Conservation (phyloP, 2,329 filamentous ascomycete genomes). For the Beauveria asiatica region DNA sequence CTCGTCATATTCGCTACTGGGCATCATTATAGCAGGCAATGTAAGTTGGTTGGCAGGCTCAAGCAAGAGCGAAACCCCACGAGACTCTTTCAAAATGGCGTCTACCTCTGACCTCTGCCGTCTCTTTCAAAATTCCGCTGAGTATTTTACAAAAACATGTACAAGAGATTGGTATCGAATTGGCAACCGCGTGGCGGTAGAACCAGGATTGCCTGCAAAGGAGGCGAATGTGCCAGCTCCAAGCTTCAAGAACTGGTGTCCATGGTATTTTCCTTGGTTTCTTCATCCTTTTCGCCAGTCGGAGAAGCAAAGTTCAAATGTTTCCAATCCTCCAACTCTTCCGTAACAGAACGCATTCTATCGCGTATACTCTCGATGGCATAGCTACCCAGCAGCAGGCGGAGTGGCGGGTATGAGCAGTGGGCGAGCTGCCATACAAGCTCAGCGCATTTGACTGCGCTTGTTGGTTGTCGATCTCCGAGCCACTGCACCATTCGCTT, state of each 20-base stretch:
- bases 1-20: too few species aligned
- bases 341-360: conserved; percentile 78
- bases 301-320: conserved; percentile 58
- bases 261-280: conserved; percentile 1
- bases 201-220: background rate
- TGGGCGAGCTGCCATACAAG: conserved; percentile 91
- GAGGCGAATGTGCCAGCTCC: background rate
- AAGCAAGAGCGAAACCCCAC: too few species aligned
- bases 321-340: conserved; percentile 93
- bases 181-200: background rate
- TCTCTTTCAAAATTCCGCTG: too few species aligned
- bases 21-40: too few species aligned
- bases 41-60: too few species aligned
- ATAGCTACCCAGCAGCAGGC: conserved; percentile 83
- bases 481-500: conserved; percentile 92
- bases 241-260: conserved; percentile 4
- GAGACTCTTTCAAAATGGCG: too few species aligned
- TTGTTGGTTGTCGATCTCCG: conserved; percentile 84
- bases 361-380: conserved; percentile 95
- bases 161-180: background rate
- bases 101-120: too few species aligned
- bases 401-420: conserved; percentile 84
- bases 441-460: conserved; percentile 86
- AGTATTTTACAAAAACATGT: too few species aligned
- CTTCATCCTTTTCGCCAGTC: conserved; percentile 9